These are phyloP conservation scores for Musa schizocarpa DNA, from an alignment of 176 grass and related monocot genomes.

Conservation along the genomic window DNA sequence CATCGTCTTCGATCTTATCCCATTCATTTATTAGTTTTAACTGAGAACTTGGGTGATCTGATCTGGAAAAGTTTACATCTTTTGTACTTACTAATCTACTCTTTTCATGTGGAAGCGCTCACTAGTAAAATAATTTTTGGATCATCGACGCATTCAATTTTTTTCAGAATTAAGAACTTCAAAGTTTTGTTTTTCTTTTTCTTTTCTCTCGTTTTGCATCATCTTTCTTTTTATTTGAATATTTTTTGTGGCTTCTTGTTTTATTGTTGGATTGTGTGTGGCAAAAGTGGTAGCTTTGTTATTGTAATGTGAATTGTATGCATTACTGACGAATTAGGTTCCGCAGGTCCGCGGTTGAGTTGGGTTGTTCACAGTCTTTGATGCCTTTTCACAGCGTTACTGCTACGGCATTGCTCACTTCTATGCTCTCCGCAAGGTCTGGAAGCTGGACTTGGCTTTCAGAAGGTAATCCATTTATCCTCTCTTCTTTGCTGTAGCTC, in stretches of 20 bases:
- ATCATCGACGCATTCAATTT: too few relatives aligned
- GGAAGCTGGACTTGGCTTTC: slow-evolving; percentile 91
- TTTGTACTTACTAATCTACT: too few relatives aligned
- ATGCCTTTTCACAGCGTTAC: slow-evolving; percentile 82
- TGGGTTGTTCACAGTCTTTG: slow-evolving; percentile 55
- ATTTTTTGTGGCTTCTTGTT: too few relatives aligned
- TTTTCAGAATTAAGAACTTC: too few relatives aligned
- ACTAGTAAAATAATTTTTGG: too few relatives aligned
- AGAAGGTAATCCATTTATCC: slow-evolving; percentile 40
- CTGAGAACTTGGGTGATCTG: background rate
- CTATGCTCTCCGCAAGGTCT: slow-evolving; percentile 75
- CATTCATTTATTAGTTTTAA: background rate
- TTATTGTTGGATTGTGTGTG: too few relatives aligned
- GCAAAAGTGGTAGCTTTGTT: too few relatives aligned
- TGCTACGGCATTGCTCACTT: slow-evolving; percentile 75
- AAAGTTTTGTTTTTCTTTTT: too few relatives aligned
- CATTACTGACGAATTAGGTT: slow-evolving; percentile 3
- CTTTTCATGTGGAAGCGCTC: too few relatives aligned
- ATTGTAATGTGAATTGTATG: slow-evolving; percentile 9
- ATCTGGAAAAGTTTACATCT: too few relatives aligned
- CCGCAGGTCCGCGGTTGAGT: slow-evolving; percentile 50
- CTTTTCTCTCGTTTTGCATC: too few relatives aligned
- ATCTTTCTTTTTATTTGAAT: too few relatives aligned
- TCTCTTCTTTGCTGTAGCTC: background rate
- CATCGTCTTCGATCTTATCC: background rate